Evolutionary conservation across 116 monocot genomes (phyloP).

Genomic region (Zostera marina): DNA sequence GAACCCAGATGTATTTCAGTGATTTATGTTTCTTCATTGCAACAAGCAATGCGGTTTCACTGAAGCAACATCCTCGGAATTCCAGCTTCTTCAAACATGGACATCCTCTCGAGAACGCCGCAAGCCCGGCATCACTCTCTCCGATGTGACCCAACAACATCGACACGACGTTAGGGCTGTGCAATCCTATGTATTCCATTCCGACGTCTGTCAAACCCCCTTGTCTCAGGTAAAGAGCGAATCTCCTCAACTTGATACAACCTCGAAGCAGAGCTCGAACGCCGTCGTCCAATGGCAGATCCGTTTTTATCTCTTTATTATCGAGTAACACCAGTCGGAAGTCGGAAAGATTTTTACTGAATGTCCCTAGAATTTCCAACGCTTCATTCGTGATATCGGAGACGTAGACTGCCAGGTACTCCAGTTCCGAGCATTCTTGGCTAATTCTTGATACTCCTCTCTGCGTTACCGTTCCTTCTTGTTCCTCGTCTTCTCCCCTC

Average conservation of each 20-base stretch:
- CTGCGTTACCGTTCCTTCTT: constrained; percentile 69
- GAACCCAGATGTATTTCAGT: constrained; percentile 86
- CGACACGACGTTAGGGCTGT: constrained; percentile 41
- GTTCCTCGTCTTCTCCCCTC: constrained; percentile 85
- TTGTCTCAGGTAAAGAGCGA: constrained; percentile 68
- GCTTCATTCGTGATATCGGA: constrained; percentile 87
- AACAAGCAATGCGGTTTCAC: constrained; percentile 56
- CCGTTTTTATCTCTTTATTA: constrained; percentile 43
- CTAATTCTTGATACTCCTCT: constrained; percentile 50
- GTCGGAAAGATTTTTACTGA: constrained; percentile 62
- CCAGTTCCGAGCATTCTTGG: constrained; percentile 57
- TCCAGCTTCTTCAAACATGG: constrained; percentile 73
- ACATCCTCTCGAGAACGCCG: constrained; percentile 46
- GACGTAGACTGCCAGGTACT: constrained; percentile 72
- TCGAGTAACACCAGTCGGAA: constrained; percentile 86
- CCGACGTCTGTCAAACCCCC: constrained; percentile 73
- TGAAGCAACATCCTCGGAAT: constrained; percentile 75
- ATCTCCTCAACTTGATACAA: constrained; percentile 62
- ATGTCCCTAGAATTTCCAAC: constrained; percentile 48
- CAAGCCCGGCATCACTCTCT: constrained; percentile 50
- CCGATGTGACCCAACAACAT: constrained; percentile 83
- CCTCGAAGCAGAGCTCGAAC: constrained; percentile 62
- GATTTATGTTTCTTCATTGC: constrained; percentile 40
- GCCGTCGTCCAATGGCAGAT: constrained; percentile 75
- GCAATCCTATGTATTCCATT: constrained; percentile 55